Evolutionary conservation across 106 monocot genomes (phyloP).

Genomic region (Dioscorea zingiberensis): DNA sequence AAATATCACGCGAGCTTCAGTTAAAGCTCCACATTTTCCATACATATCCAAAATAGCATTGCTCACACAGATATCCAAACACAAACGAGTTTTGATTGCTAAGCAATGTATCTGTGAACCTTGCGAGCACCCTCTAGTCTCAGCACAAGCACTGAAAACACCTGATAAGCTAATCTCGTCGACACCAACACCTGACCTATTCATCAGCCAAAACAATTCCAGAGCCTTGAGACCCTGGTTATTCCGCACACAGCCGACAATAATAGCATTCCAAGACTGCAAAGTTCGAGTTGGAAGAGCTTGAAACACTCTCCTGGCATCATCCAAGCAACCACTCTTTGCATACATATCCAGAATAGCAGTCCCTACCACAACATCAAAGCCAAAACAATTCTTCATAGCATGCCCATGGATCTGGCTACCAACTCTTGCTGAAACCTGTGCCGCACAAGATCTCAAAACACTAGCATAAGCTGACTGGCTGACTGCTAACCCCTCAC

Average conservation of each 20-base stretch:
- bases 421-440: conserved; percentile 28
- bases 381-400: conserved; percentile 49
- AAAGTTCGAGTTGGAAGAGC: conserved; percentile 31
- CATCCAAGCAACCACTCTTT: conserved; percentile 35
- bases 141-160: conserved; percentile 82
- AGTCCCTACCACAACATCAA: conserved; percentile 75
- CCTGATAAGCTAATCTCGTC: conserved; percentile 74
- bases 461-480: conserved; percentile 87
- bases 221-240: conserved; percentile 41
- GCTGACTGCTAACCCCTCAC: conserved; percentile 33
- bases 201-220: conserved; percentile 54
- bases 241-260: conserved; percentile 59
- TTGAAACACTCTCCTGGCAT: conserved; percentile 48
- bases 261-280: conserved; percentile 77
- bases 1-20: conserved; percentile 44
- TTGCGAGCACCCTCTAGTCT: conserved; percentile 37
- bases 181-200: conserved; percentile 29
- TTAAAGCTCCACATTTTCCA: conserved; percentile 66
- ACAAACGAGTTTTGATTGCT: conserved; percentile 46
- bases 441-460: conserved; percentile 60
- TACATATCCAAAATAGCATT: conserved; percentile 90
- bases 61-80: conserved; percentile 43
- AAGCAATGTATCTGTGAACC: conserved; percentile 65
- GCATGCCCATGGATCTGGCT: conserved; percentile 76
- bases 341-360: conserved; percentile 84